Base-by-base conservation (phyloP, 345 rosid genomes). In the Syzygium jambos region DNA sequence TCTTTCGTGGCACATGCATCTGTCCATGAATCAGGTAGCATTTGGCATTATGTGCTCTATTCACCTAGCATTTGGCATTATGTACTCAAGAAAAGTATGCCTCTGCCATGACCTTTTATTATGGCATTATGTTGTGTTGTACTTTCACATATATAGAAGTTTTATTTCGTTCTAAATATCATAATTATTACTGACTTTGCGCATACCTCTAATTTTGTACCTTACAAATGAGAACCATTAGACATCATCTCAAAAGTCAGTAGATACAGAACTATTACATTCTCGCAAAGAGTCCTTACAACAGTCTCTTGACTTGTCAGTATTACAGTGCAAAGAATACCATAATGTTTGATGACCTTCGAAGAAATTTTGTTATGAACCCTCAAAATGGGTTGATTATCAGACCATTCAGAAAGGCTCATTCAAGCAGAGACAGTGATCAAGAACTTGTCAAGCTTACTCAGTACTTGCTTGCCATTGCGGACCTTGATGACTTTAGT, bases 271-370 rank as follows among this genome's bases (percentile, higher is more conserved):
- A 68, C 46, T 34, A 8, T 17, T 17, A 34, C 43, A 34, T 34
- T 34, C 49, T 34, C 7, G 80, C 22, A 4, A 34, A 34, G 46
- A 73, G 49, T 73, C 49, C 80, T 73, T 34, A 73, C 80, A 7
- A 34, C 80, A 9, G 80, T 73, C 7, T 34, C 80, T 73, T 73
- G 25, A 73, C 25, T 73, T 73, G 80, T 91, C 96, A 96, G 99
- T 95, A 92, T 85, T 96, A 96, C 93, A 92, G 88, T 89, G 87
- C 97, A 11, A 92, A 89, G 88, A 98, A 96, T 93, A 96, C 98
- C n/a, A 96, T 96, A 90, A 98, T 98, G 99, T 98, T 98, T 84
- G 99, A 98, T 85, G 99, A 98, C 87, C 90, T 96, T 19, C 87
- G 95, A 87, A 92, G 99, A 92, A 95, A 98, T 89, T 98, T 94